Conservation (phyloP, 768 basidiomycete species). For the Boletales sp. region DNA sequence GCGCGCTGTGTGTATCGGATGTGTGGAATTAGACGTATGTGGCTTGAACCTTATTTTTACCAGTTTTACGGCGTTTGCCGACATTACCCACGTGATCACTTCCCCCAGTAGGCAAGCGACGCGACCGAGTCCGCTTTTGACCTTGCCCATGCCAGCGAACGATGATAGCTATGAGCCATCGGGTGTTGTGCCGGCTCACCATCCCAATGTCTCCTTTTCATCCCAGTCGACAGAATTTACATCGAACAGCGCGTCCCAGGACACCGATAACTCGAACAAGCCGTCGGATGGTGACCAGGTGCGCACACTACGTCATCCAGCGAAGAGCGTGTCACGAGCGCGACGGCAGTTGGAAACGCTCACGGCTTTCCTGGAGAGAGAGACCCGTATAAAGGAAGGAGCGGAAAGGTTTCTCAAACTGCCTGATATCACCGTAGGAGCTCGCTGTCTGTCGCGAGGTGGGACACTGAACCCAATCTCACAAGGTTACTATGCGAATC, state of each 20-base stretch:
- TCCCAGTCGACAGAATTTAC: slow-evolving; percentile 29
- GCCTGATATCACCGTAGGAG: slow-evolving; percentile 42
- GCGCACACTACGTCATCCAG: slow-evolving; percentile 3
- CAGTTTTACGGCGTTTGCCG: slow-evolving; percentile 30
- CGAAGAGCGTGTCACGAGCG: slow-evolving; percentile 4
- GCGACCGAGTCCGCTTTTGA: not conserved
- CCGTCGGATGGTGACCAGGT: slow-evolving; percentile 29
- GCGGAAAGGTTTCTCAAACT: slow-evolving; percentile 86
- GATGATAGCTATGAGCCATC: slow-evolving; percentile 27
- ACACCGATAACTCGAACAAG: slow-evolving; percentile 19
- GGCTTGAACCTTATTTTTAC: slow-evolving; percentile 31
- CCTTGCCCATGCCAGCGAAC: slow-evolving; percentile 24
- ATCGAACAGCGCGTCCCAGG: slow-evolving; percentile 20
- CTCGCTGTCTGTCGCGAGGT: slow-evolving; percentile 2
- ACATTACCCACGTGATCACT: not conserved
- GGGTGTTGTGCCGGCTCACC: slow-evolving; percentile 17
- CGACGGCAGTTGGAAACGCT: slow-evolving; percentile 59
- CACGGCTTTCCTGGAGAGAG: slow-evolving; percentile 63
- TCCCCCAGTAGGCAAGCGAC: not conserved
- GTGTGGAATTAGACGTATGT: slow-evolving; percentile 42
- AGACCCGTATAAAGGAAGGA: slow-evolving; percentile 85
- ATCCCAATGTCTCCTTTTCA: slow-evolving; percentile 26
- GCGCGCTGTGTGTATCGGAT: slow-evolving; percentile 38
- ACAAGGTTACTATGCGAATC: slow-evolving; percentile 58
- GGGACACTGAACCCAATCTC: slow-evolving; percentile 7